Percentiles rank a stretch among this genome's conserved stretches.
phyloP scores from a whole-genome alignment of 2,329 filamentous ascomycete genomes.

The Pseudofabraea citricarpa region DNA sequence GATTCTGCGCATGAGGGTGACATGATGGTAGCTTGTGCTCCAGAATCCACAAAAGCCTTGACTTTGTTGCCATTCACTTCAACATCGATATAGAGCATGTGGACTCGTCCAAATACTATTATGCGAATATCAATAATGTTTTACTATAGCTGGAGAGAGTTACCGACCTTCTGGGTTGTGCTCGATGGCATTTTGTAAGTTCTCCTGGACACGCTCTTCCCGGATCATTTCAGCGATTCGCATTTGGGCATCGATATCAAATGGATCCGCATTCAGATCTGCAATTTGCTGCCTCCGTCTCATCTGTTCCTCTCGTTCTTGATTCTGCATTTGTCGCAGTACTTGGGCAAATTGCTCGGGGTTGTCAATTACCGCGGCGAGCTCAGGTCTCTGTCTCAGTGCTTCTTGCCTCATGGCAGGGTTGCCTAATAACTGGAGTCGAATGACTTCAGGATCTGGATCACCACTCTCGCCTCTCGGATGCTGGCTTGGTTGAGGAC shows the following conservation, averaged over 20 bases:
- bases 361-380: slow-evolving; percentile 73
- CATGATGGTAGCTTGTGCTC: slow-evolving; percentile 98
- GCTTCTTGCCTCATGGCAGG: slow-evolving; percentile 68
- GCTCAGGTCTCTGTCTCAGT: slow-evolving; percentile 66
- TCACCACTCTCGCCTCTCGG: slow-evolving; percentile 30
- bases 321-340: slow-evolving; percentile 61
- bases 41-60: slow-evolving; percentile 95
- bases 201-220: slow-evolving; percentile 90
- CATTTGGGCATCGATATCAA: slow-evolving; percentile 84
- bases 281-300: slow-evolving; percentile 81
- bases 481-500: slow-evolving; percentile 27
- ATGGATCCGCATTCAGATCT: slow-evolving; percentile 86
- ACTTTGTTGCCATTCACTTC: slow-evolving; percentile 90
- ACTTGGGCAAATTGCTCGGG: slow-evolving; percentile 71
- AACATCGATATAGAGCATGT: slow-evolving; percentile 94
- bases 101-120: slow-evolving; percentile 85
- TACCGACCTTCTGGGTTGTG: slow-evolving; percentile 88
- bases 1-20: slow-evolving; percentile 85
- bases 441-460: slow-evolving; percentile 74
- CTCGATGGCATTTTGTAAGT: slow-evolving; percentile 93
- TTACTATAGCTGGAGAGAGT: background rate
- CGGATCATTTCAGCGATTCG: slow-evolving; percentile 97
- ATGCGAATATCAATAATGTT: slow-evolving; percentile 6
- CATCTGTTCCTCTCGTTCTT: slow-evolving; percentile 66
- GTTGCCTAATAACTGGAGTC: slow-evolving; percentile 77